Evolutionary conservation across 805 yeast genomes (phyloP).

Genomic region (Nakazawaea wyomingensis): DNA sequence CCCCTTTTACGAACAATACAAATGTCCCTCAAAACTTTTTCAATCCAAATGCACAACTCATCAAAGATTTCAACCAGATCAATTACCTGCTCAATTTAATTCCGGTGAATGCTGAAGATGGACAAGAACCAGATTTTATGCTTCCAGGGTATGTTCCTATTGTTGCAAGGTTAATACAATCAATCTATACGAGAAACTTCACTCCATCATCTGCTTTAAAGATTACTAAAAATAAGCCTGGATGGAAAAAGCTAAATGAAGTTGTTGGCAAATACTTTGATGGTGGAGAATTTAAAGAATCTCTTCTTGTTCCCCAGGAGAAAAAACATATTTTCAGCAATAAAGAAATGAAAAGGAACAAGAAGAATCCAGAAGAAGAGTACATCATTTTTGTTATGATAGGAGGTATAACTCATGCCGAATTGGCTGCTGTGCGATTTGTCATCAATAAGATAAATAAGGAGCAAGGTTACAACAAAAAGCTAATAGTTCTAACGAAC

Average conservation of each 20-base stretch:
- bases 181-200: constrained; percentile 55
- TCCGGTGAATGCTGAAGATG: constrained; percentile 35
- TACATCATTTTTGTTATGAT: constrained; percentile 48
- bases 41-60: constrained; percentile 19
- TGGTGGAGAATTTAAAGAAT: constrained; percentile 28
- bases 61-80: constrained; percentile 28
- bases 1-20: neutral
- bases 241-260: constrained; percentile 36
- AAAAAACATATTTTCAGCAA: constrained; percentile 23
- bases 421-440: constrained; percentile 63
- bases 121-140: constrained; percentile 47
- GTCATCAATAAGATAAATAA: constrained; percentile 42
- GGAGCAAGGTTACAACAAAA: constrained; percentile 25
- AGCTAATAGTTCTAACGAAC: constrained; percentile 37
- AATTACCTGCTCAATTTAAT: constrained; percentile 42
- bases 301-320: constrained; percentile 25
- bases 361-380: constrained; percentile 20
- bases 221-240: constrained; percentile 24
- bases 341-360: constrained; percentile 16
- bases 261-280: constrained; percentile 34
- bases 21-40: neutral
- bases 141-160: constrained; percentile 84
- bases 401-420: constrained; percentile 88
- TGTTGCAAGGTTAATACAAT: constrained; percentile 61
- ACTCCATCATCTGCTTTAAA: constrained; percentile 8